Evolutionary conservation across 202 grass and related monocot genomes (phyloP), one percentile per base, ranked within the genome.

Genomic region (Musa balbisiana): DNA sequence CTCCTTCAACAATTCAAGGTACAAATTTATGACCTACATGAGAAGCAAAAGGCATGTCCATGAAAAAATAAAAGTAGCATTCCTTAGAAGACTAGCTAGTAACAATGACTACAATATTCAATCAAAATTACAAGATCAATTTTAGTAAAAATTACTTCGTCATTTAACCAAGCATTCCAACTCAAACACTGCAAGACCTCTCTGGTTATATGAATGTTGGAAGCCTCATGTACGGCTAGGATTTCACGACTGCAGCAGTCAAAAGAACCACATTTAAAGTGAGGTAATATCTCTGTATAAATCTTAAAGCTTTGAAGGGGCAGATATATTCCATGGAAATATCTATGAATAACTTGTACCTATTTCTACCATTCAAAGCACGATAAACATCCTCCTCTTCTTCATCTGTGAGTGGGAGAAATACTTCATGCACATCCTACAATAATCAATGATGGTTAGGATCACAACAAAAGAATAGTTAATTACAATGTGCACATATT

Each of bases 11-110:
- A 98, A 82, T 77, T 92, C 91, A 89, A 98, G 87, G 79, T 98
- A 98, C 26, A 98, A 69, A 89, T 98, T 98, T 79, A 94, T 98
- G 75, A 94, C 89, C 95, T 98, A 67, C 67, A 98, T 85, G 76
- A 23, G 62, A 76, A 77, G 11, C 66, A 17, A 73, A 27, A 55
- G 33, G 5, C 33, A 43, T 43, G 8, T 43, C 33, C 1, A 53
- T 8, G 2, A 64, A 64, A 4, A 78, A 62, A 11, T 5, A 21
- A 76, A 49, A 20, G 11, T 53, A 19, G 58, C 21, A 73, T 50
- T 71, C 64, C 50, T 10, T 50, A 58, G 64, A 69, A 82, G 11
- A 72, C 55, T 70, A 64, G 16, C n/a, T 71, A 17, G 22, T 43
- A 77, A 10, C 29, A 43, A 43, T 43, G 33, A 43, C 19, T 25